These are phyloP conservation scores for Pugionium dolabratum DNA, from an alignment of 345 rosid species.

Conservation along the genomic window DNA sequence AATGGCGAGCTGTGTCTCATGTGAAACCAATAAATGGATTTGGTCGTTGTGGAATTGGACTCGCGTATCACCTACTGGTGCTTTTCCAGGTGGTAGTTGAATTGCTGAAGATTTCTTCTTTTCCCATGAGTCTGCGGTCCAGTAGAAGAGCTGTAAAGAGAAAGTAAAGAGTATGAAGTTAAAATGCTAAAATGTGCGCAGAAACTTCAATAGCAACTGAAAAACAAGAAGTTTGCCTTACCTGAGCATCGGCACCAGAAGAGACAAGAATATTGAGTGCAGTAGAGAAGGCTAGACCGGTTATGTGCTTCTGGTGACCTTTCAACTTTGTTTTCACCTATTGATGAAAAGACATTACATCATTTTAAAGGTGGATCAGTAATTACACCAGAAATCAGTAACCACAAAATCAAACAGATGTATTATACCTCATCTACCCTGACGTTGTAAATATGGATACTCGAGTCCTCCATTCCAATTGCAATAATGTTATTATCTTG, in stretches of 20 bases:
- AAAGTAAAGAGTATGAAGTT: neutral
- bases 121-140: slow-evolving; percentile 85
- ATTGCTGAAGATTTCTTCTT: slow-evolving; percentile 53
- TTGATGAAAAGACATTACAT: neutral
- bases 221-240: slow-evolving; percentile 27
- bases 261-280: slow-evolving; percentile 65
- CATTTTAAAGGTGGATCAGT: slow-evolving; percentile 1
- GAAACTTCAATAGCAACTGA: neutral
- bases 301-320: slow-evolving; percentile 75
- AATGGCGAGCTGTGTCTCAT: slow-evolving; percentile 74
- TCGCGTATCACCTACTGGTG: slow-evolving; percentile 58
- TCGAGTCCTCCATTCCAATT: slow-evolving; percentile 59
- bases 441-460: slow-evolving; percentile 57
- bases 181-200: neutral
- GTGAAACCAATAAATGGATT: slow-evolving; percentile 58
- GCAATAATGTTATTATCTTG: slow-evolving; percentile 61
- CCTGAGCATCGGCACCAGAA: slow-evolving; percentile 93
- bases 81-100: slow-evolving; percentile 63
- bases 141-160: slow-evolving; percentile 52
- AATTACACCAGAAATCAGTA: neutral
- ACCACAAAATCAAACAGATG: neutral
- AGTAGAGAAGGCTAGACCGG: slow-evolving; percentile 77
- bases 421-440: slow-evolving; percentile 56
- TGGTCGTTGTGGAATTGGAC: slow-evolving; percentile 79
- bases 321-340: slow-evolving; percentile 73